Percentiles rank a stretch among this genome's conserved stretches.
phyloP scores from a whole-genome alignment of 1,139 yeast species.

The Candida sanyaensis region DNA sequence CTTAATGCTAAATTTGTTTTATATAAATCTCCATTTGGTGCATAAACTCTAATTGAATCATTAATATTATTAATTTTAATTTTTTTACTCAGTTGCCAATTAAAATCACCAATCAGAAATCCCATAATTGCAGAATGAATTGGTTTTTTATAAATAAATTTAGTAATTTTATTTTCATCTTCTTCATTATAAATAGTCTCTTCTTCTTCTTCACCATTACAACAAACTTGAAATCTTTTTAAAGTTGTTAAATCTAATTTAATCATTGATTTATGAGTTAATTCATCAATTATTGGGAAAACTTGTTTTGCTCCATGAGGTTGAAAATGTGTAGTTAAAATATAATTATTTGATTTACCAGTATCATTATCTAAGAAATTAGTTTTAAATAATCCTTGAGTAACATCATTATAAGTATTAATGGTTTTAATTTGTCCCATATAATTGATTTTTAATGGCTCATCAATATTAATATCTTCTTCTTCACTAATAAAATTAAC shows the following conservation, averaged over 20 bases:
- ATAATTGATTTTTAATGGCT: conserved; percentile 25
- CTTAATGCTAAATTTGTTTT: conserved; percentile 48
- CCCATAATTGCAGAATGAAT: conserved; percentile 66
- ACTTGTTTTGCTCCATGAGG: conserved; percentile 62
- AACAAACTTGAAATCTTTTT: conserved; percentile 48
- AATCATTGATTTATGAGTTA: conserved; percentile 53
- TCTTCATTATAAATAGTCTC: conserved; percentile 18
- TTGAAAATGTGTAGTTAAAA: conserved; percentile 71
- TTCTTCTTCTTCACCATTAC: conserved; percentile 42
- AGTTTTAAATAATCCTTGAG: conserved; percentile 69
- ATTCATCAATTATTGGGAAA: conserved; percentile 70
- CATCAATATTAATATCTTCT: conserved; percentile 8
- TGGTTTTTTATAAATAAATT: conserved; percentile 54
- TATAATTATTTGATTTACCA: conserved; percentile 47
- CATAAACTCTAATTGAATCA: conserved; percentile 49
- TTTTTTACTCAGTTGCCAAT: conserved; percentile 22
- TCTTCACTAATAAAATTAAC: conserved; percentile 24
- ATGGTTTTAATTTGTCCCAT: conserved; percentile 59
- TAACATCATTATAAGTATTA: conserved; percentile 55
- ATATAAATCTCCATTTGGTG: conserved; percentile 54
- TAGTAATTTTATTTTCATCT: conserved; percentile 28
- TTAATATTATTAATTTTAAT: conserved; percentile 32
- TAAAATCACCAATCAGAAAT: conserved; percentile 66
- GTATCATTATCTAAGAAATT: conserved; percentile 54
- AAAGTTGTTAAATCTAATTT: conserved; percentile 47